These are phyloP conservation scores for Sarocladium kiliense DNA, from an alignment of 2,329 filamentous ascomycete species.

Conservation along the genomic window DNA sequence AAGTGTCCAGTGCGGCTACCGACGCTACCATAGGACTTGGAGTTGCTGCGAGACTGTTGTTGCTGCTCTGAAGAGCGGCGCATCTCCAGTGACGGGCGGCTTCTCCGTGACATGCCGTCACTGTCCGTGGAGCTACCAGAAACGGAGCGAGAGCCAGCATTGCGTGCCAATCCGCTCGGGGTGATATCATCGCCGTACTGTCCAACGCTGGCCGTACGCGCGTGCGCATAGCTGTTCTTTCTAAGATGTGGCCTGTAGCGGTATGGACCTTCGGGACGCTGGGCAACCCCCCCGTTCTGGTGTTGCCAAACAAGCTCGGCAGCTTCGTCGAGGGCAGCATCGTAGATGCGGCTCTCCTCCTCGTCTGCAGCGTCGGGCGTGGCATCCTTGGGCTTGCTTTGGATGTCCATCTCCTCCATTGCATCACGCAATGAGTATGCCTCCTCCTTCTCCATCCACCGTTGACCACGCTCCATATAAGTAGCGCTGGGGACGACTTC, in stretches of 20 bases:
- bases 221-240: constrained; percentile 67
- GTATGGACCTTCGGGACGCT: constrained; percentile 59
- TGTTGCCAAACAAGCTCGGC: constrained; percentile 76
- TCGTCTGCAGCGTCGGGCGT: constrained; percentile 17
- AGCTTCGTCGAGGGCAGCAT: constrained; percentile 70
- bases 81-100: constrained; percentile 22
- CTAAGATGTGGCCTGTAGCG: constrained; percentile 64
- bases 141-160: constrained; percentile 37
- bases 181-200: constrained; percentile 41
- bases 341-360: constrained; percentile 61
- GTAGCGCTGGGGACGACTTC: constrained; percentile 60
- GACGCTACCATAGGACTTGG: constrained; percentile 37
- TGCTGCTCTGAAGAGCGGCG: constrained; percentile 10
- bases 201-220: constrained; percentile 55
- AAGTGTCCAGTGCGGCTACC: constrained; percentile 29
- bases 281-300: constrained; percentile 49
- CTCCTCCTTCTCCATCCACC: constrained; percentile 80
- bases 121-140: constrained; percentile 49
- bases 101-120: constrained; percentile 31
- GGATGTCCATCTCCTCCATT: constrained; percentile 67
- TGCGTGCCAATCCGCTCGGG: constrained; percentile 40
- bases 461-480: constrained; percentile 68
- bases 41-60: constrained; percentile 15
- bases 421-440: constrained; percentile 64
- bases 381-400: constrained; percentile 20